Evolutionary conservation across 305 asterid species (phyloP), one percentile per base, ranked within the genome.

Genomic region (Andrographis paniculata): DNA sequence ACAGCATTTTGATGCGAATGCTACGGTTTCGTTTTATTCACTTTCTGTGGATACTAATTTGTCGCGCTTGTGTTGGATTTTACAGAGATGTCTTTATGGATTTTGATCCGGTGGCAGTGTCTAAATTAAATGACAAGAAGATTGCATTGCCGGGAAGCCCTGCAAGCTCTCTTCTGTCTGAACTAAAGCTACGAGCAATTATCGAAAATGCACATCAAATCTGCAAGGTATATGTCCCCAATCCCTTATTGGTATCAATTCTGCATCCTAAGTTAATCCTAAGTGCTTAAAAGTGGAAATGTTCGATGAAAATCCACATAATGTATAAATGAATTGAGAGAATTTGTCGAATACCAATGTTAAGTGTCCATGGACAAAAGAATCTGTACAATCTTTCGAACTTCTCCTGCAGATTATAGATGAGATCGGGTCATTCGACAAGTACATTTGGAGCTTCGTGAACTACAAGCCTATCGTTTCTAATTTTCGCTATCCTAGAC

Each of bases 161-260:
- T 56, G 93, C 78, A 24, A 72, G 70, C 75, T 55, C 79, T 45
- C 93, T 85, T 67, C 70, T 85, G 17, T 85, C 95, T 1, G 95
- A 81, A 66, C 15, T 76, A 40, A 85, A 81, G 70, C 69, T 85
- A 53, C 74, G 95, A 37, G 63, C 77, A 43, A 68, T 81, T 52
- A 68, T 79, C 42, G 93, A 81, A 63, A 84, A 84, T 76, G 93
- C 93, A 41, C 94, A 91, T 60, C 87, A 81, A 65, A 66, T 74
- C 51, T 76, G 83, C 55, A 78, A 71, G 77, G 94, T 85, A 62
- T 82, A 60, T 21, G 71, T 45, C 17, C 24, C 24, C n/a, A n/a
- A n/a, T n/a, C n/a, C n/a, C n/a, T n/a, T n/a, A n/a, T n/a, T n/a
- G n/a, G n/a, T n/a, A n/a, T n/a, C n/a, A n/a, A n/a, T n/a, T n/a